Evolutionary conservation across 257 asterid species (phyloP), one percentile per base, ranked within the genome.

Genomic region (Petunia axillaris): DNA sequence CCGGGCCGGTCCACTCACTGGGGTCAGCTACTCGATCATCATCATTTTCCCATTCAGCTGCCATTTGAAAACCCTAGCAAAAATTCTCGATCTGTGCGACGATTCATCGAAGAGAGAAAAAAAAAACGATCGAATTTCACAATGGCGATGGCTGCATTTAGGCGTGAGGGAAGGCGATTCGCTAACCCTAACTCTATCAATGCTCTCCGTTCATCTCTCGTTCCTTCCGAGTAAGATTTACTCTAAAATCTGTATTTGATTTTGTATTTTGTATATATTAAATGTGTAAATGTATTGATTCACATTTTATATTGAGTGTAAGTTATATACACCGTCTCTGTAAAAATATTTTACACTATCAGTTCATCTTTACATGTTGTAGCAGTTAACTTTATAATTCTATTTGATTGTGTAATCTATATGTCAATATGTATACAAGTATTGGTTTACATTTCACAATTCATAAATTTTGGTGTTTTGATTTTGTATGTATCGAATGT

Each of bases 131-230:
- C 64, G 25, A 59, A 59, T 59, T 36, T 59, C 64, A 59, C 2
- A 85, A 93, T 93, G 98, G 97, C 97, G 74, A 91, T 93, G 97
- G 90, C 94, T 83, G 91, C 90, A 44, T 75, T 93, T 85, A 89
- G 97, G 81, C 91, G 98, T 55, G 96, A 91, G 86, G 98, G 97
- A 36, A 87, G 91, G 91, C 93, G 98, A 63, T 86, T 92, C 83
- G 92, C 95, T 70, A 82, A 88, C 82, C 89, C 91, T 15, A 89
- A 86, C 58, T 85, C 91, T 35, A 53, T 80, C 87, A 89, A 82
- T 67, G 85, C 85, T 39, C 43, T 91, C 59, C 93, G 97, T 79
- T 88, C 97, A 41, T 87, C 97, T 41, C 62, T 90, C 48, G 86
- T 84, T 43, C 79, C 93, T 36, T 83, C 93, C 15, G 91, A 90